Percentiles rank a stretch among this genome's conserved stretches.
Conservation (phyloP, 805 yeast genomes). For the Schwanniomyces yamadae region DNA sequence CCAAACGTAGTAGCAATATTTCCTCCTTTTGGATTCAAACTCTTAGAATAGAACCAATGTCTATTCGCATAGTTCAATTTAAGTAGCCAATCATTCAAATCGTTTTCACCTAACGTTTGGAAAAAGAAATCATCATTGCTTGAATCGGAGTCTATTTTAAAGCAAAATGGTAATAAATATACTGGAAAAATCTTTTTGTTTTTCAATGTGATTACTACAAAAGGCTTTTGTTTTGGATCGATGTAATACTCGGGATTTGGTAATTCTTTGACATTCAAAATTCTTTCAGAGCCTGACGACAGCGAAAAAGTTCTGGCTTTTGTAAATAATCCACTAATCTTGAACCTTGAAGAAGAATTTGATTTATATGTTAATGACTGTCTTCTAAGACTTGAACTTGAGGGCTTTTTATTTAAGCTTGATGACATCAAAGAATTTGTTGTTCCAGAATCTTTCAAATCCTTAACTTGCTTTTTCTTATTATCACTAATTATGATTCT, state of each 20-base stretch:
- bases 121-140: slow-evolving; percentile 56
- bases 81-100: slow-evolving; percentile 73
- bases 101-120: slow-evolving; percentile 63
- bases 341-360: slow-evolving; percentile 41
- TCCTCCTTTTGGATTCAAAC: slow-evolving; percentile 24
- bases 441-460: slow-evolving; percentile 1
- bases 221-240: slow-evolving; percentile 53
- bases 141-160: slow-evolving; percentile 47
- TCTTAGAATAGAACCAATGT: slow-evolving; percentile 55
- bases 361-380: slow-evolving; percentile 42
- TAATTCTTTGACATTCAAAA: slow-evolving; percentile 52
- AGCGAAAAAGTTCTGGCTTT: slow-evolving; percentile 63
- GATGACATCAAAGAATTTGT: slow-evolving; percentile 2
- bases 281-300: slow-evolving; percentile 39
- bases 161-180: slow-evolving; percentile 47
- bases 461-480: slow-evolving; percentile 25
- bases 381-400: slow-evolving; percentile 30
- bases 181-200: slow-evolving; percentile 51
- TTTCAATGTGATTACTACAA: slow-evolving; percentile 45
- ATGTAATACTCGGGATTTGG: slow-evolving; percentile 49
- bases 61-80: slow-evolving; percentile 46
- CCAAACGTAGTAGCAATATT: slow-evolving; percentile 62
- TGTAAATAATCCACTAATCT: slow-evolving; percentile 56
- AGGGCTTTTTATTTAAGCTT: slow-evolving; percentile 26
- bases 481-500: slow-evolving; percentile 30